Evolutionary conservation across 768 basidiomycete species (phyloP), one percentile per base, ranked within the genome.

Genomic region (Xerocomellus amylosporus): DNA sequence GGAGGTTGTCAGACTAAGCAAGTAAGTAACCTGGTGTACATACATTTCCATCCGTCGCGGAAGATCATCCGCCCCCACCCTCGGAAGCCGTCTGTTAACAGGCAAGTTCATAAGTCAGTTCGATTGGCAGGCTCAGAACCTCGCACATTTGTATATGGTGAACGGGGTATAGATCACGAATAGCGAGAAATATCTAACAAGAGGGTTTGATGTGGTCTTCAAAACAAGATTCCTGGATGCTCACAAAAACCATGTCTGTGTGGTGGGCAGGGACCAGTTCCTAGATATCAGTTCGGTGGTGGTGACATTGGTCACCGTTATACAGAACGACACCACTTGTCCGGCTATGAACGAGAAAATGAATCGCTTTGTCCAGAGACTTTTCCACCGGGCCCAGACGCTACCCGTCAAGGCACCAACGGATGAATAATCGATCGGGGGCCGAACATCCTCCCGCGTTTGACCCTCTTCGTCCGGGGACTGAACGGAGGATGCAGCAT

Each of bases 41-140:
- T 61, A 90, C 90, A 94, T 80, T 88, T 92, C 92, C 91, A 93
- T 33, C 91, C 92, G 60, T 93, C 91, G 19, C 75, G 78, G 38
- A 76, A 57, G 10, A 93, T 66, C 75, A 93, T 77, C 47, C 81
- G 81, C n/a, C 73, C 78, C 92, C 91, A 94, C 19, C 91, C 92
- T 62, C 80, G 83, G 55, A 88, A 77, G n/a, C 90, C 90, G 64
- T 94, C 90, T 93, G 59, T 20, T 43, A 24, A 24, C 24, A 24
- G 33, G 8, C 22, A 47, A 19, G 20, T 36, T 38, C 6, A 26
- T 40, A 17, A 55, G 48, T 49, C 31, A 33, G 40, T 36, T 46
- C 42, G n/a, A 33, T 12, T 0, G 43, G 45, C 20, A 48, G 20
- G 17, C 22, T 30, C 20, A 20, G 26, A 37, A 40, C 7, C 4